These are phyloP conservation scores for Suillus paluster DNA, from an alignment of 768 basidiomycete genomes.

Conservation along the genomic window DNA sequence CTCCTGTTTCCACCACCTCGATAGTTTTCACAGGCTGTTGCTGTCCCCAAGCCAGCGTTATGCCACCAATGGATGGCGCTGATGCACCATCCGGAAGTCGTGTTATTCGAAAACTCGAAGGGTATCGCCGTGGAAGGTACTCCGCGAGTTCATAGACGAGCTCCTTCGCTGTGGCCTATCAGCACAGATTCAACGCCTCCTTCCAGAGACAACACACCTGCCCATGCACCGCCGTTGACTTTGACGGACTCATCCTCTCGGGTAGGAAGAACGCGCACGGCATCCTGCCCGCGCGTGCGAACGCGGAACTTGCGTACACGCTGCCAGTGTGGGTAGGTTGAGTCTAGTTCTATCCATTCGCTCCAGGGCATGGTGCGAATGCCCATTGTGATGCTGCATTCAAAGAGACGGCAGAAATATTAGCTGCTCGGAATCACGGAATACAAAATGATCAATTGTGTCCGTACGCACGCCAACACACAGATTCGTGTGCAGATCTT, in stretches of 20 bases:
- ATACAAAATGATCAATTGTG: background rate
- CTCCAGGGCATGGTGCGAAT: slow-evolving; percentile 69
- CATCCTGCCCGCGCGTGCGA: slow-evolving; percentile 49
- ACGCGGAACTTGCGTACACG: slow-evolving; percentile 62
- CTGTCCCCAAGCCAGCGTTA: slow-evolving; percentile 44
- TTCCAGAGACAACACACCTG: slow-evolving; percentile 23
- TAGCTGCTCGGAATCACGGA: background rate
- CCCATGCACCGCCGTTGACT: slow-evolving; percentile 34
- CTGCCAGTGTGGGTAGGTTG: slow-evolving; percentile 57
- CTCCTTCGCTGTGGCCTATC: slow-evolving; percentile 54
- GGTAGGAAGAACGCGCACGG: slow-evolving; percentile 49
- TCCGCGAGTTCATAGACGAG: slow-evolving; percentile 71
- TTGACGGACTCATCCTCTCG: slow-evolving; percentile 44
- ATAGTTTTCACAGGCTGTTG: slow-evolving; percentile 54
- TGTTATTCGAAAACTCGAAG: slow-evolving; percentile 54
- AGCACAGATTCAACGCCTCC: background rate
- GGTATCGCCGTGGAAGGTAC: slow-evolving; percentile 67
- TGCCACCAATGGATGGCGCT: slow-evolving; percentile 24
- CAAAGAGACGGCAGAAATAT: background rate
- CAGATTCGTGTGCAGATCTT: background rate
- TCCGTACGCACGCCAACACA: background rate
- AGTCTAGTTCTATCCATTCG: slow-evolving; percentile 77
- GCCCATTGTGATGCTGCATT: slow-evolving; percentile 66
- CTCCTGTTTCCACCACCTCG: slow-evolving; percentile 51
- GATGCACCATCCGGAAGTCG: slow-evolving; percentile 33